Base-by-base conservation (phyloP, 2,329 filamentous ascomycete species). In the Penicillium expansum region DNA sequence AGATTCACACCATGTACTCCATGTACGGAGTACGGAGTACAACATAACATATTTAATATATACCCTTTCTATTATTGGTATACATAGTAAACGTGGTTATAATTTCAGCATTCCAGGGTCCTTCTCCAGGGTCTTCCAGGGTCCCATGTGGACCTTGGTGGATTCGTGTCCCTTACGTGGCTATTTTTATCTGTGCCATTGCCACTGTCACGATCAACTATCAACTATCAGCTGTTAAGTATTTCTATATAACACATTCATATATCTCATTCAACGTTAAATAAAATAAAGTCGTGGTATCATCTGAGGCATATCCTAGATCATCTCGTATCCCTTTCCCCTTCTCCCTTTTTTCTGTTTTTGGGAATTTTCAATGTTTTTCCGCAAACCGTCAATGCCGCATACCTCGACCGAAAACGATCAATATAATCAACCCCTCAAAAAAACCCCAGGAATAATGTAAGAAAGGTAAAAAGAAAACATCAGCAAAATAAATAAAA, bases 381-480 rank as follows among this genome's bases (percentile, higher is more conserved):
- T 43, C 38, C 49, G 27, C 49, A 43, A 51, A 43, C 48, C 24
- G 30, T 29, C 38, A 48, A 53, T 43, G 51, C 42, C 51, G 14
- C 37, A 50, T 37, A 14, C 54, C 6, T 29, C 11, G 27, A 37
- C 51, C 51, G 32, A 32, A 14, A 49, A 39, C 16, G 27, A 45
- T 7, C 27, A 38, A 38, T 27, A 42, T 6, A 5, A 18, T 18
- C 33, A 32, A 38, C 33, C 38, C 20, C 20, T 35, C 22, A 24
- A 38, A 55, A 42, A 54, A 47, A 24, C 32, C 27, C 48, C 42
- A n/a, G n/a, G n/a, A 27, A 27, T 24, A 24, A 47, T 24, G 20
- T 16, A n/a, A 42, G 14, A 48, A 7, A 30, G 43, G 24, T 16
- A 35, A 37, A 10, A 38, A 11, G 4, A n/a, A 60, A 13, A 47